Percentiles rank a stretch among this genome's conserved stretches.
phyloP scores from a whole-genome alignment of 2,329 filamentous ascomycete species.

The Fusarium sp. region DNA sequence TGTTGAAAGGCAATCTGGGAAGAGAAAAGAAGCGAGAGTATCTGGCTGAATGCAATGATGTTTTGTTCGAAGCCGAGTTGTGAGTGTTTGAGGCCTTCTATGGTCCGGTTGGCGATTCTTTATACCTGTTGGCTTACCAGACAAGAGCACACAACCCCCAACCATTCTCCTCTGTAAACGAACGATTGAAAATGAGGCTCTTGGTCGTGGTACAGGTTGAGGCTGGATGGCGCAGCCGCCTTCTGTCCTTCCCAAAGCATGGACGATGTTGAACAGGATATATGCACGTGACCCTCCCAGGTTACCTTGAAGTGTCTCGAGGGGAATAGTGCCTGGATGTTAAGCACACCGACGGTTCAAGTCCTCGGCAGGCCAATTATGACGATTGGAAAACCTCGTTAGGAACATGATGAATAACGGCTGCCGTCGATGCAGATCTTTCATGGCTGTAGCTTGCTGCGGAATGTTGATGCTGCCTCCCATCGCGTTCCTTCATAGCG shows the following conservation, averaged over 20 bases:
- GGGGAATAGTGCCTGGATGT: background rate
- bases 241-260: constrained; percentile 14
- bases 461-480: background rate
- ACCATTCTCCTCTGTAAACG: background rate
- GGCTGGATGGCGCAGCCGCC: background rate
- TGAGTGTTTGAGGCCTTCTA: background rate
- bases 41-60: background rate
- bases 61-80: background rate
- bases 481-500: background rate
- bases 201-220: background rate
- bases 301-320: background rate
- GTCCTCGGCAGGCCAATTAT: background rate
- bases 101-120: background rate
- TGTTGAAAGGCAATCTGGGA: background rate
- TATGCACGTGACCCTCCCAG: constrained; percentile 13
- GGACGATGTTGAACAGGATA: background rate
- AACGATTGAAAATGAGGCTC: constrained; percentile 2
- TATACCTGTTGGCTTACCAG: background rate
- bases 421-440: too few relatives aligned
- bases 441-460: background rate
- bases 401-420: background rate
- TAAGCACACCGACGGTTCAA: background rate
- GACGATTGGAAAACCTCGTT: background rate
- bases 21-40: background rate
- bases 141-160: background rate